Base-by-base conservation (phyloP, 805 yeast species). In the Naumovozyma baii region DNA sequence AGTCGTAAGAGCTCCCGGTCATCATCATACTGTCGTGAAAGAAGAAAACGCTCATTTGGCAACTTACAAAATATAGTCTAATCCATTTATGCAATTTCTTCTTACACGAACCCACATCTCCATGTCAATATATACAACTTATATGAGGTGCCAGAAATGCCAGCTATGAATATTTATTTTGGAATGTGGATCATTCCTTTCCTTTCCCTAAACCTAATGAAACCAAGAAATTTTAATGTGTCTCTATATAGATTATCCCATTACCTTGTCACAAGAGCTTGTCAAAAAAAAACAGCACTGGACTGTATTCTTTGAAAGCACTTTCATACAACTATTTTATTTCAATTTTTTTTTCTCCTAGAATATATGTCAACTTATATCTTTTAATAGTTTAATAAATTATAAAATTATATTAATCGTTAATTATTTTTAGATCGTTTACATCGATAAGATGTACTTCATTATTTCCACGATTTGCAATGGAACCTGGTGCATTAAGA, bases 11-110 rank as follows among this genome's bases (percentile, higher is more conserved):
- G 74, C 72, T 5, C 67, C 71, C 5, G 67, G 72, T 14, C 80
- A 75, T 52, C 57, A 59, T 18, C 80, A 76, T 52, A 73, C 74
- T 2, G 49, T 69, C 40, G 72, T 70, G 15, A 60, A 47, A 44
- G 74, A 68, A 39, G 74, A 69, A 37, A 68, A 72, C 38, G 69
- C 67, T 3, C 73, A 66, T 43, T 47, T 70, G 41, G 68, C 66
- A 34, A 63, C 65, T 9, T 73, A 69, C 37, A 67, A 72, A 38
- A 59, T 60, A 17, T 22, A 22, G 26, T 7, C 10, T 22, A 22
- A 10, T 22, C 26, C 9, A 22, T 7, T 7, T 22, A 7, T 7
- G 10, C 26, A 22, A 22, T 22, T 10, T 22, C 10, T 22, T 22
- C 10, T 22, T 22, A 7, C 26, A 7, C 26, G 7, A 22, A 7